phyloP scores from a whole-genome alignment of 805 yeast genomes.

The Wickerhamiella kurtzmanii region DNA sequence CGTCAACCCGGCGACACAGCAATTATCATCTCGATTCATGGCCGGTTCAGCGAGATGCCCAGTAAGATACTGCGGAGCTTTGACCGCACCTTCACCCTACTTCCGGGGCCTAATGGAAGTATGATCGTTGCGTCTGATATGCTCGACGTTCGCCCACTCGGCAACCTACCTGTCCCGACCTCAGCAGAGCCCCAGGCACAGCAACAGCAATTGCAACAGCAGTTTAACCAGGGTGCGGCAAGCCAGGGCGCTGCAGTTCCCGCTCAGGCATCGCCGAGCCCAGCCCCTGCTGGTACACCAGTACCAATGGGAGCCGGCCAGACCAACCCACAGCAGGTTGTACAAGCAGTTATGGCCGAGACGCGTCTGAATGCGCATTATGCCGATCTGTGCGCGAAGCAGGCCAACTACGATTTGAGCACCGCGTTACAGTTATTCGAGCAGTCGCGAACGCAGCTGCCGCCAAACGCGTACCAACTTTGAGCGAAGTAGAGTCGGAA shows the following conservation, averaged over 20 bases:
- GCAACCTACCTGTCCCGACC: conserved; percentile 20
- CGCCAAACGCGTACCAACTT: conserved; percentile 38
- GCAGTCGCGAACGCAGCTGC: conserved; percentile 47
- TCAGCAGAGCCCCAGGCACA: conserved; percentile 12
- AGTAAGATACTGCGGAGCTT: conserved; percentile 52
- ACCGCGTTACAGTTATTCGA: conserved; percentile 58
- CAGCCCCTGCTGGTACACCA: neutral
- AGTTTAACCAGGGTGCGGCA: conserved; percentile 4
- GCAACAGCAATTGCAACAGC: conserved; percentile 2
- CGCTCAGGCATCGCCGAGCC: conserved; percentile 13
- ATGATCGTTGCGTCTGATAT: conserved; percentile 82
- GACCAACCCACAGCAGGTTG: conserved; percentile 34
- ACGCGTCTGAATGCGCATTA: conserved; percentile 70
- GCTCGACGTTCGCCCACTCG: conserved; percentile 46
- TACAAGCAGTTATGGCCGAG: conserved; percentile 50
- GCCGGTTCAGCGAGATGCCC: conserved; percentile 55
- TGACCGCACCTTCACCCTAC: conserved; percentile 70
- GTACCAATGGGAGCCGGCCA: neutral
- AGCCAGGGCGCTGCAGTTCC: conserved; percentile 27
- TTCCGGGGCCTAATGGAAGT: conserved; percentile 52
- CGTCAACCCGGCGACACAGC: conserved; percentile 62
- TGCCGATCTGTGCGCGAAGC: conserved; percentile 72
- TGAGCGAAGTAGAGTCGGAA: too few species aligned
- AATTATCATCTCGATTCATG: conserved; percentile 68
- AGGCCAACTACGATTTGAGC: conserved; percentile 71